Percentiles rank a stretch among this genome's conserved stretches.
Evolutionary conservation across 23 red algal genomes (phyloP).

Genomic region (Gracilaria gracilis): DNA sequence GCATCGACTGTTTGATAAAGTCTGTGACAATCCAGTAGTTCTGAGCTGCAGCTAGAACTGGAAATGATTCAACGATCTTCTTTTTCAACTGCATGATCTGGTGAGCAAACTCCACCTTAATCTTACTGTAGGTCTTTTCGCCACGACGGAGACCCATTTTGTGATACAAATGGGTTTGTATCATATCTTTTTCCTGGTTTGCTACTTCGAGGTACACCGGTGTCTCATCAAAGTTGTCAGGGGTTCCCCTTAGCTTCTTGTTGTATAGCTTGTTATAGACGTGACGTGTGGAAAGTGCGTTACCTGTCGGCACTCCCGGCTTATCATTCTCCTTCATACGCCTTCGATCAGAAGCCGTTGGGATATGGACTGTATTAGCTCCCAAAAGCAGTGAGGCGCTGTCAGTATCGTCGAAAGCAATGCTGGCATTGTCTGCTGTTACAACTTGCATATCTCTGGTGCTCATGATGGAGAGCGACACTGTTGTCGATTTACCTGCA

Average conservation of each 20-base stretch:
- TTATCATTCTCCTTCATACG: conserved; percentile 4
- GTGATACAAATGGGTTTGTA: not conserved
- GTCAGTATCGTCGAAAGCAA: too few relatives aligned
- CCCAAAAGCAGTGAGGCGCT: too few relatives aligned
- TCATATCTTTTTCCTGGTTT: not conserved
- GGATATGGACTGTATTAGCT: not conserved
- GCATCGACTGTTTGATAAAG: not conserved
- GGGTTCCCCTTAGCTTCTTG: not conserved
- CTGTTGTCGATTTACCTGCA: too few relatives aligned
- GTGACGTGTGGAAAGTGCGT: not conserved
- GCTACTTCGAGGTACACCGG: not conserved
- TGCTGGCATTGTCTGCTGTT: too few relatives aligned
- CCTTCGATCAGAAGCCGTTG: not conserved
- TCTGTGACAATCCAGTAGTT: not conserved
- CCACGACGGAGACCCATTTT: not conserved
- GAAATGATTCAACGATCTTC: not conserved
- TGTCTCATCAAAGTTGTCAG: not conserved
- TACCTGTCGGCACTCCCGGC: not conserved
- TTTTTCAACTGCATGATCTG: not conserved
- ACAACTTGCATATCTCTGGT: too few relatives aligned
- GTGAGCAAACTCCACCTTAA: not conserved
- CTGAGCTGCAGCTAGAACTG: not conserved
- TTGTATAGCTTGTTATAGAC: not conserved
- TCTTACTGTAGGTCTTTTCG: not conserved
- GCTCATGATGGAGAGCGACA: too few relatives aligned